A percentile compares a stretch with the other conserved stretches of the same genome.
phyloP scores from a whole-genome alignment of 1,139 yeast genomes.

The Pichia sp. region DNA sequence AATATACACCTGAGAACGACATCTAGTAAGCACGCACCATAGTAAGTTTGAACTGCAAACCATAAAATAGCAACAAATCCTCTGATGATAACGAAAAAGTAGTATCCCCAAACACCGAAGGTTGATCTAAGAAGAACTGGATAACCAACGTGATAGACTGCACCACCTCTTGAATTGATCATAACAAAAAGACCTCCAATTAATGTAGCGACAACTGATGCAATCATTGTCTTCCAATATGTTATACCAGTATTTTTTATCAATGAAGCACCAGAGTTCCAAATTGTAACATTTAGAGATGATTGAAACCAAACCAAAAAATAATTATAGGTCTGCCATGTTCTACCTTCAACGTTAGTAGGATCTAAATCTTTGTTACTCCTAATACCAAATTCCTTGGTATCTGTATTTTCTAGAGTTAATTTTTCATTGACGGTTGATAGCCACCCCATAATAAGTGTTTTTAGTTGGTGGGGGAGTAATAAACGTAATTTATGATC shows the following conservation, averaged over 20 bases:
- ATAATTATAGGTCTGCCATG: conserved; percentile 24
- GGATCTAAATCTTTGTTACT: conserved; percentile 27
- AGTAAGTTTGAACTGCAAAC: conserved; percentile 30
- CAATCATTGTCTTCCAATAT: conserved; percentile 20
- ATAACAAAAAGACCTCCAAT: conserved; percentile 18
- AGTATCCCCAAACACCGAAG: conserved; percentile 30
- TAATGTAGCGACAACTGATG: conserved; percentile 15
- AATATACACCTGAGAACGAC: conserved; percentile 28
- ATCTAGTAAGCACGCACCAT: conserved; percentile 27
- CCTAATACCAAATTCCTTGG: conserved; percentile 17
- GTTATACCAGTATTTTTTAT: conserved; percentile 18
- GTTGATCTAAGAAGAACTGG: conserved; percentile 19
- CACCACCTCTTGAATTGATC: conserved; percentile 19
- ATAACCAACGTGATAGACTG: conserved; percentile 22
- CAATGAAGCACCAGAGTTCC: conserved; percentile 27
- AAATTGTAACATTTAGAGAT: conserved; percentile 27
- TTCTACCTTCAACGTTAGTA: conserved; percentile 23
- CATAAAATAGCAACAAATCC: conserved; percentile 35
- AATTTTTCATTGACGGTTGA: conserved; percentile 14
- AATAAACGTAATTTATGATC: too few species aligned
- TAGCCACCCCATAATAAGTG: conserved; percentile 7
- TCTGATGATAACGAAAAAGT: conserved; percentile 36
- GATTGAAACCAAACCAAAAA: conserved; percentile 25
- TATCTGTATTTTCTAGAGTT: conserved; percentile 14
- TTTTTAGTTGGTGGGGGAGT: background rate